Conservation (phyloP, 2,329 filamentous ascomycete genomes). For the Beauveria bassiana region DNA sequence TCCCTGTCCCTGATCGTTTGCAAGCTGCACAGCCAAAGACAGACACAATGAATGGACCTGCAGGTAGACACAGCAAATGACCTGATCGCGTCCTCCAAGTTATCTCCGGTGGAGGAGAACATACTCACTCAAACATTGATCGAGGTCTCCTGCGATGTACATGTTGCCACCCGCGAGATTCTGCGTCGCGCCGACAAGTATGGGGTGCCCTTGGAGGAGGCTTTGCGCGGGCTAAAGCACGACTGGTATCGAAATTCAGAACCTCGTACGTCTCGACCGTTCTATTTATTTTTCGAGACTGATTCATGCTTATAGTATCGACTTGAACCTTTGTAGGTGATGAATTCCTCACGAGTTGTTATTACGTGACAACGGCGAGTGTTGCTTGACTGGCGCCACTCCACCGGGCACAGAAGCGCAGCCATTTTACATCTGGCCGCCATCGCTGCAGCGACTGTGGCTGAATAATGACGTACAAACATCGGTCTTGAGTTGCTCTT, state of each 20-base stretch:
- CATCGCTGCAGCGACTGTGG: background rate
- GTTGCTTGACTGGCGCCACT: background rate
- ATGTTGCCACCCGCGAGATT: background rate
- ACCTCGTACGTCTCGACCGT: background rate
- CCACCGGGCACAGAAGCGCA: background rate
- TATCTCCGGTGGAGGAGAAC: conserved; percentile 1
- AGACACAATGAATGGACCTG: background rate
- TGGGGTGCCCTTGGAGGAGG: background rate
- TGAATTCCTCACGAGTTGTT: background rate
- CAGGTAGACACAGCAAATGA: background rate
- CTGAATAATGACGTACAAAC: background rate
- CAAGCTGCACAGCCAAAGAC: background rate
- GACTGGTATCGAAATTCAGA: background rate
- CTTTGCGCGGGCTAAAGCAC: conserved; percentile 1
- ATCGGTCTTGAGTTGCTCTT: background rate
- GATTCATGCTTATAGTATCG: background rate
- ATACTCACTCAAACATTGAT: background rate
- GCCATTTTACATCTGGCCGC: background rate
- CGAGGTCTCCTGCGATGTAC: background rate
- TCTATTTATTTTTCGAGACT: background rate
- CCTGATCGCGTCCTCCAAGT: background rate
- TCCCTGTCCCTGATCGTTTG: background rate
- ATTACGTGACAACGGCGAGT: background rate
- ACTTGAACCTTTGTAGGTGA: background rate
- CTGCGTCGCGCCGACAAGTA: background rate